phyloP scores from a whole-genome alignment of 345 rosid genomes.

The Trapa incisa region DNA sequence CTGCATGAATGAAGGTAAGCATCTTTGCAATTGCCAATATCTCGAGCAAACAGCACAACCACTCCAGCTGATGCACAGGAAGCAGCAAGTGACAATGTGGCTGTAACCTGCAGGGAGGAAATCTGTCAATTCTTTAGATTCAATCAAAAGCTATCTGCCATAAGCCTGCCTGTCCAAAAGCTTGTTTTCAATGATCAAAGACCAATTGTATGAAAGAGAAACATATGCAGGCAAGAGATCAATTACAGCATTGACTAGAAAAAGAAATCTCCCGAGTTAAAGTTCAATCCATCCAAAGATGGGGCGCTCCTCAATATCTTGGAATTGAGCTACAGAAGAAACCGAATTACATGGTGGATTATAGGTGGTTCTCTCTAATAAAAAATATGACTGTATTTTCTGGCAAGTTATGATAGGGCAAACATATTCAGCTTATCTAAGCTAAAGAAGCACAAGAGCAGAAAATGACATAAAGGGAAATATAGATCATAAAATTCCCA shows the following conservation, averaged over 20 bases:
- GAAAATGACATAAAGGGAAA: too few species aligned
- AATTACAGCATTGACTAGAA: background rate
- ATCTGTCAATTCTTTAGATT: background rate
- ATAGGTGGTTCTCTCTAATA: background rate
- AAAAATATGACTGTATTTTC: background rate
- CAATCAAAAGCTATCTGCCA: background rate
- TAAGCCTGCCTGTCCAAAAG: background rate
- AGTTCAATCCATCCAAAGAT: background rate
- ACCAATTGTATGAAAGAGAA: background rate
- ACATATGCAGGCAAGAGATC: background rate
- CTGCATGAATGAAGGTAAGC: constrained; percentile 24
- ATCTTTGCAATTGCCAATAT: constrained; percentile 40
- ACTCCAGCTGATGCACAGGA: constrained; percentile 93
- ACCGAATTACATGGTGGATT: background rate
- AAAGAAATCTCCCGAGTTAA: background rate
- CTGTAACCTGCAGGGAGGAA: constrained; percentile 48
- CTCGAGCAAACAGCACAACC: constrained; percentile 57
- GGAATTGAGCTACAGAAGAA: background rate
- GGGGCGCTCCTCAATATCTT: background rate
- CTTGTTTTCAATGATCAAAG: background rate
- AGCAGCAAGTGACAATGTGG: constrained; percentile 79
- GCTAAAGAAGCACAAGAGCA: too few species aligned
- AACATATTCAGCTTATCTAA: background rate
- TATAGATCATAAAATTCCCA: background rate
- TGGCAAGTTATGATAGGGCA: background rate